Evolutionary conservation across 1,139 yeast genomes (phyloP).

Genomic region (Wickerhamiella pararugosa): DNA sequence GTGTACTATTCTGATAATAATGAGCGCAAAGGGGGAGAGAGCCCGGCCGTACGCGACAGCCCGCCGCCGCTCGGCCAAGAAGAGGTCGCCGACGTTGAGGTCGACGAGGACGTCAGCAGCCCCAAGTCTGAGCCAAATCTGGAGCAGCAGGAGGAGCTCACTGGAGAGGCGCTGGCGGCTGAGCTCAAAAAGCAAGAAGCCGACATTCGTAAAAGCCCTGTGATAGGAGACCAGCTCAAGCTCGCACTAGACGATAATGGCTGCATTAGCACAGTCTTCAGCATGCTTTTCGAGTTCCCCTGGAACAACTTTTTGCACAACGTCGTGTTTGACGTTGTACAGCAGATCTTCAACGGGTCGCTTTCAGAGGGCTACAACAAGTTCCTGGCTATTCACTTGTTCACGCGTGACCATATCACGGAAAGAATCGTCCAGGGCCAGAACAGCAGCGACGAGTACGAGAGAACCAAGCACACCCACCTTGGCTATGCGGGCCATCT

Average conservation of each 20-base stretch:
- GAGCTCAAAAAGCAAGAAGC: constrained; percentile 44
- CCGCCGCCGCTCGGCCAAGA: not conserved
- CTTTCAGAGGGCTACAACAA: constrained; percentile 88
- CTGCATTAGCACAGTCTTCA: constrained; percentile 59
- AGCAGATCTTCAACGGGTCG: constrained; percentile 88
- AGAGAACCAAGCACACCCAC: constrained; percentile 43
- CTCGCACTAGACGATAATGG: constrained; percentile 73
- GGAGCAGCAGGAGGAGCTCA: constrained; percentile 9
- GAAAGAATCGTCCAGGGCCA: constrained; percentile 75
- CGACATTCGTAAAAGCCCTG: constrained; percentile 51
- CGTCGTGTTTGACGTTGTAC: constrained; percentile 93
- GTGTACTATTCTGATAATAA: constrained; percentile 21
- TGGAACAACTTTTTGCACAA: constrained; percentile 97
- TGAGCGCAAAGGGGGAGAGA: not conserved
- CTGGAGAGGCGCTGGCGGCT: constrained; percentile 12
- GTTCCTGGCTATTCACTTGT: constrained; percentile 73
- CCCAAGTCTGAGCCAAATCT: not conserved
- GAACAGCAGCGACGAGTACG: constrained; percentile 54
- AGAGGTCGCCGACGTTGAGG: not conserved
- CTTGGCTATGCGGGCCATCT: constrained; percentile 96
- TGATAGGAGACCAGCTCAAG: constrained; percentile 80
- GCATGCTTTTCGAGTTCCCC: constrained; percentile 83
- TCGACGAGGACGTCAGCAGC: constrained; percentile 1
- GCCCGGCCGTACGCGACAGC: not conserved
- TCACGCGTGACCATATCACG: constrained; percentile 65